A percentile compares a stretch with the other conserved stretches of the same genome.
Conservation (phyloP, 495 filamentous ascomycete species). For the Xylona heveae region DNA sequence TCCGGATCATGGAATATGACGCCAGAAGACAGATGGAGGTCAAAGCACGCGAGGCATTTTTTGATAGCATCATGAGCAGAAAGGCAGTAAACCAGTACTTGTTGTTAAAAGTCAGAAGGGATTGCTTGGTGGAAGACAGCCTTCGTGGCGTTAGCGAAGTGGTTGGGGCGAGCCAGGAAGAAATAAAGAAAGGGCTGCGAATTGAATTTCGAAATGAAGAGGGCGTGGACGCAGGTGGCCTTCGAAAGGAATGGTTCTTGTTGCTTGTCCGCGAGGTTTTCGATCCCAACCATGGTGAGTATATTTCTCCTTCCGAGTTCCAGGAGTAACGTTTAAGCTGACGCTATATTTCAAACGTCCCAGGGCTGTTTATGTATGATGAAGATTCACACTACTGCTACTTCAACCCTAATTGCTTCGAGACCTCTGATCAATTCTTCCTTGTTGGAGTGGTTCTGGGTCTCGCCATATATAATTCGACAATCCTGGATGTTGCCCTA, state of each 20-base stretch:
- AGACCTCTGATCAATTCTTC: conserved; percentile 87
- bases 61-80: conserved; percentile 61
- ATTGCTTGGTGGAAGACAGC: conserved; percentile 85
- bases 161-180: conserved; percentile 61
- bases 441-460: conserved; percentile 77
- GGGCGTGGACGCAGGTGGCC: conserved; percentile 76
- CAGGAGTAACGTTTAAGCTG: background rate
- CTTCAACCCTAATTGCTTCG: conserved; percentile 82
- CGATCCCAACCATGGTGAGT: conserved; percentile 72
- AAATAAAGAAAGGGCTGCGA: conserved; percentile 80
- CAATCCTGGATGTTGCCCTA: conserved; percentile 75
- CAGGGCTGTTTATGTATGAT: conserved; percentile 80
- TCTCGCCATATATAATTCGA: conserved; percentile 91
- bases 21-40: conserved; percentile 80
- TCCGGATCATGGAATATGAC: conserved; percentile 79
- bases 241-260: conserved; percentile 93
- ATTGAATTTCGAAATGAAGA: conserved; percentile 82
- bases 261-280: conserved; percentile 82
- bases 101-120: conserved; percentile 54
- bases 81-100: conserved; percentile 63
- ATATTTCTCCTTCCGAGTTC: background rate
- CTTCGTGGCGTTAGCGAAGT: conserved; percentile 72
- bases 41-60: conserved; percentile 79
- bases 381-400: conserved; percentile 91
- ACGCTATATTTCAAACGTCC: background rate